Base-by-base conservation (phyloP, 2,329 filamentous ascomycete genomes). In the Hirsutella thompsonii region DNA sequence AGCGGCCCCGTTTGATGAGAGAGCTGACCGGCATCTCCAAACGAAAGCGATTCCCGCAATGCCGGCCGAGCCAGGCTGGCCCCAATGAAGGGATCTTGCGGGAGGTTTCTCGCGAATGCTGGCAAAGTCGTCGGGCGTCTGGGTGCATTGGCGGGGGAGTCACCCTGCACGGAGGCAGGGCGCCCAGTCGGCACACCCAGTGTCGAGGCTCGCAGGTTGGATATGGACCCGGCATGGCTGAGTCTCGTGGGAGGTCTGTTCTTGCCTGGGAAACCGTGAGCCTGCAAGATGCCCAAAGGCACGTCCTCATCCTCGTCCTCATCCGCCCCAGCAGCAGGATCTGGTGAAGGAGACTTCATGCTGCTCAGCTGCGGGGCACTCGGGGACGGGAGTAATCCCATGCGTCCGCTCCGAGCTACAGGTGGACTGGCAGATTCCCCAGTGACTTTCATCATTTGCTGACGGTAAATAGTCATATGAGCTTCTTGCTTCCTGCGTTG, bases 381-480 rank as follows among this genome's bases (percentile, higher is more conserved):
- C 52, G 71, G 67, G 4, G 75, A 76, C 28, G 70, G 64, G 16
- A 72, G 67, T 45, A 80, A 59, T 38, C 66, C 64, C 13, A 75
- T 70, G n/a, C 77, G 74, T 20, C 69, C 59, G 10, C 64, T 54
- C 13, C 69, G 43, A 11, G 46, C 39, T 8, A 45, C 20, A 5
- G 49, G 33, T 8, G 46, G 38, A 5, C 46, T 37, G 4, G 70
- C 59, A 19, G 77, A 64, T 50, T 90, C 85, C 37, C 88, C 88
- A 1, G 87, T 93, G 23, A 92, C 83, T 62, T 94, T 94, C 83
- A 90, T 94, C 88, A 94, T 94, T 61, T 92, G 84, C 58, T 94
- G 88, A 43, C 88, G 77, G 59, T 94, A 94, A 2, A 94, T 81
- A 2, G 86, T 74, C 68, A 94, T 81, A 57, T 92, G 86, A 11